Base-by-base conservation (phyloP, 177 flowering plant species). In the Tripterygium wilfordii region DNA sequence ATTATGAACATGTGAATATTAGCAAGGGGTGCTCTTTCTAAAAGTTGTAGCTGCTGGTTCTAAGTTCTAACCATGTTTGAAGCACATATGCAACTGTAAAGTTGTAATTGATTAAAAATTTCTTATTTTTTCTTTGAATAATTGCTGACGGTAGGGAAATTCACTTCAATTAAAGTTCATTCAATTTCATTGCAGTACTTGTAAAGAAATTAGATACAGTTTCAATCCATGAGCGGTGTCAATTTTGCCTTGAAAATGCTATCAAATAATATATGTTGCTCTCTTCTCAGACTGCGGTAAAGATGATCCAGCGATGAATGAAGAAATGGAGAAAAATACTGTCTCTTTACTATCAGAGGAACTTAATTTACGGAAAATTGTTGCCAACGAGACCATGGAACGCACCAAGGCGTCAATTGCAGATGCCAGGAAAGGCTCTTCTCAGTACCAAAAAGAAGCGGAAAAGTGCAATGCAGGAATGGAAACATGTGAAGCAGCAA, bases 401-500 rank as follows among this genome's bases (percentile, higher is more conserved):
- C 78, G 51, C 38, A 59, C 67, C 10, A 48, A 48, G 35, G 64
- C 51, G 7, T 48, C 54, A 1, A 45, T 57, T 5, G 61, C 41
- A 47, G 66, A 68, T 15, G 72, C 71, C 0, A 78, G 54, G 63
- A 62, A 53, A 52, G 27, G 56, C 23, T 65, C 77, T 35, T 72
- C 68, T 2, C 77, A 70, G 13, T 81, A 73, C 60, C 81, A 67
- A 54, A 79, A 67, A 33, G 89, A 82, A 54, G 83, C 77, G 43
- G 79, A 76, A 41, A 85, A 80, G 53, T 85, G 94, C 75, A 78
- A 49, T 33, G 42, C 62, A 0, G 78, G 77, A 16, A 63, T 75
- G 51, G 80, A 67, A 53, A 62, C 72, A 26, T 85, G 88, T 35
- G 88, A 85, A 56, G 84, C 51, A 58, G 82, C 81, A 38, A 77